Evolutionary conservation across 1,284 basidiomycete genomes (phyloP).

Genomic region (Peniophora sp.): DNA sequence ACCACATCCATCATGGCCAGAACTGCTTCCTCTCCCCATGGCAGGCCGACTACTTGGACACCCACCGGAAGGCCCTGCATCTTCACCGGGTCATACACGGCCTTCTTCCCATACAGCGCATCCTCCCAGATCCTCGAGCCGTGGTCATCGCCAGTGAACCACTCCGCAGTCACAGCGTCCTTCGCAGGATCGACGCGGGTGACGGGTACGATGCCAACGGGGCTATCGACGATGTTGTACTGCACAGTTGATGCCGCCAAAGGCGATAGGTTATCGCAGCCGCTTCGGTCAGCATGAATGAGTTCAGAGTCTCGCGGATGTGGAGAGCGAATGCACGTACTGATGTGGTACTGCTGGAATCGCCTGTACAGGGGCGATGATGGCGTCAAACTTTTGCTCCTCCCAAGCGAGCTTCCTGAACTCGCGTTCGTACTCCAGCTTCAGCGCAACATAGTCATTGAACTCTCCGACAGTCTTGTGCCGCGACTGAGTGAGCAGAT

Average conservation of each 20-base stretch:
- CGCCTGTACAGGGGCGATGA: constrained; percentile 71
- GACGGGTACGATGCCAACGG: constrained; percentile 74
- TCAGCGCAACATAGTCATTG: constrained; percentile 35
- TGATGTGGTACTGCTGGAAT: constrained; percentile 67
- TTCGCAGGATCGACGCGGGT: constrained; percentile 61
- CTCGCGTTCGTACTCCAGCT: constrained; percentile 32
- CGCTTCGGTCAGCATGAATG: constrained; percentile 23
- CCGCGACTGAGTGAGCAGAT: constrained; percentile 34
- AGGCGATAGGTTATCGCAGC: constrained; percentile 36
- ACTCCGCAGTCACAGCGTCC: constrained; percentile 58
- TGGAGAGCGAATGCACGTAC: constrained; percentile 27
- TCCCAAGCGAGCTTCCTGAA: constrained; percentile 56
- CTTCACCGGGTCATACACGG: constrained; percentile 61
- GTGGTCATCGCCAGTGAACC: constrained; percentile 32
- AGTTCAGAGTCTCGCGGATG: background rate
- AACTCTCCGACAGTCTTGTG: constrained; percentile 53
- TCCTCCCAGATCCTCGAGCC: constrained; percentile 51
- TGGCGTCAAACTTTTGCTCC: constrained; percentile 58
- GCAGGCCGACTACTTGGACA: constrained; percentile 73
- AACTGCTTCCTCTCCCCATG: constrained; percentile 85
- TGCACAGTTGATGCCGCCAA: constrained; percentile 44
- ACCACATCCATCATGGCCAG: constrained; percentile 77
- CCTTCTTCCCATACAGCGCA: constrained; percentile 40
- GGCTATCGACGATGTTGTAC: constrained; percentile 74
- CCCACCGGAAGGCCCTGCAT: constrained; percentile 80